Evolutionary conservation across 2,329 filamentous ascomycete genomes (phyloP).

Genomic region (Cladobotryum protrusum): DNA sequence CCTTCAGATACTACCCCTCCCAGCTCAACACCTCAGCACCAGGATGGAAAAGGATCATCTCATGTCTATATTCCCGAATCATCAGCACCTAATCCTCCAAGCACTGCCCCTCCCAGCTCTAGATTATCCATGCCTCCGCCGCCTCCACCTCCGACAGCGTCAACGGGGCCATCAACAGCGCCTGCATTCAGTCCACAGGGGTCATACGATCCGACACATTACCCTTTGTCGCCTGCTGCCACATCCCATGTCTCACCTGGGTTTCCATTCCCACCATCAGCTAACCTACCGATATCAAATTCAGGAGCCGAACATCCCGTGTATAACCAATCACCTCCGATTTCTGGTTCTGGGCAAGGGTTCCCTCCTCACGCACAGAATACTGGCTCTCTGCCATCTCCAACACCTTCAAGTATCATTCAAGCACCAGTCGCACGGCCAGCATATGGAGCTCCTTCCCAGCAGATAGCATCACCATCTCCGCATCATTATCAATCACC

Average conservation of each 20-base stretch:
- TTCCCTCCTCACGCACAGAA: constrained; percentile 1
- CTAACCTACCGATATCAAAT: background rate
- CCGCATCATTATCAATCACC: background rate
- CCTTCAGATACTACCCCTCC: too few relatives aligned
- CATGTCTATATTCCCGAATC: background rate
- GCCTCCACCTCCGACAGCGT: background rate
- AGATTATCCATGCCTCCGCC: background rate
- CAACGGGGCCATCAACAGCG: background rate
- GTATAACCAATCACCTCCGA: constrained; percentile 8
- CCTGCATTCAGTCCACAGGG: background rate
- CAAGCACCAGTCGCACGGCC: background rate
- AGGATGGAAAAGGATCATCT: too few relatives aligned
- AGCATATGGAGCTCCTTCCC: constrained; percentile 1
- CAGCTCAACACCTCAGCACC: too few relatives aligned
- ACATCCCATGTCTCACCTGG: background rate
- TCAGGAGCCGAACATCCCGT: background rate
- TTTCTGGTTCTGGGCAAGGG: background rate
- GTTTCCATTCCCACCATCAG: background rate
- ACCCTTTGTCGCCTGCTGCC: background rate
- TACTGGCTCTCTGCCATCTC: background rate
- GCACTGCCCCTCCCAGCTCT: background rate
- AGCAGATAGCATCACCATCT: background rate
- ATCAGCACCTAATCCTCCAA: background rate
- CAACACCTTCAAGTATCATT: background rate
- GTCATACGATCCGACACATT: background rate